These are phyloP conservation scores for Lactarius tabidus DNA, from an alignment of 768 basidiomycete species.

Conservation along the genomic window DNA sequence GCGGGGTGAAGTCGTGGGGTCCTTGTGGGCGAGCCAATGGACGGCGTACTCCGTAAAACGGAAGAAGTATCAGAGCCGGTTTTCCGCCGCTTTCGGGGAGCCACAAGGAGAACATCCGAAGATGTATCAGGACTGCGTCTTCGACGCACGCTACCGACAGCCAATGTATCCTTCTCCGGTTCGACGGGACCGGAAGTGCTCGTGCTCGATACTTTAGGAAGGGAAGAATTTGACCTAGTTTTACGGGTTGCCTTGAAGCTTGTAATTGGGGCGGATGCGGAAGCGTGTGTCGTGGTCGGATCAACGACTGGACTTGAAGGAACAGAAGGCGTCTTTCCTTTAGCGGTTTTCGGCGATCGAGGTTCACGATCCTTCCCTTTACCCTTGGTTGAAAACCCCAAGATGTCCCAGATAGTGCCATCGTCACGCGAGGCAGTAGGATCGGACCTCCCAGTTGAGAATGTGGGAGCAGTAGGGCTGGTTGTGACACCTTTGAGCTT, in stretches of 20 bases:
- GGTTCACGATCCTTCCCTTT: constrained; percentile 33
- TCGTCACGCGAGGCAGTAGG: constrained; percentile 25
- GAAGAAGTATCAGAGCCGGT: constrained; percentile 5
- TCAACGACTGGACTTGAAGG: neutral
- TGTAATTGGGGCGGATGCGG: neutral
- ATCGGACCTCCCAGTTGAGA: constrained; percentile 5
- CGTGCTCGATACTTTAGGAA: neutral
- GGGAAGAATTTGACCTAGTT: constrained; percentile 1
- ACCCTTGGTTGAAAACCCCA: constrained; percentile 30
- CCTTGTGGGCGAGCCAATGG: neutral
- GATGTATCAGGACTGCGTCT: constrained; percentile 13
- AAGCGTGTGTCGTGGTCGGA: neutral
- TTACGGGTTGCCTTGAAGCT: constrained; percentile 11
- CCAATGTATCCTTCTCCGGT: neutral
- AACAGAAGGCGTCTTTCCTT: constrained; percentile 15
- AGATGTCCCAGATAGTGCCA: constrained; percentile 34
- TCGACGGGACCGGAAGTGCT: constrained; percentile 10
- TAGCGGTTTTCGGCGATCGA: constrained; percentile 8
- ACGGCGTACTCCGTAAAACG: neutral
- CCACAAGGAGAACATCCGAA: constrained; percentile 9
- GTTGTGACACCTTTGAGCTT: constrained; percentile 34
- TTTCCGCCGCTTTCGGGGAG: constrained; percentile 25
- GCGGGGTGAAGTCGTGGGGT: neutral
- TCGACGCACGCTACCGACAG: constrained; percentile 4
- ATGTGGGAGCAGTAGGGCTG: constrained; percentile 27